A percentile compares a stretch with the other conserved stretches of the same genome.
phyloP scores from a whole-genome alignment of 805 yeast species.

The Ogataea glucozyma region DNA sequence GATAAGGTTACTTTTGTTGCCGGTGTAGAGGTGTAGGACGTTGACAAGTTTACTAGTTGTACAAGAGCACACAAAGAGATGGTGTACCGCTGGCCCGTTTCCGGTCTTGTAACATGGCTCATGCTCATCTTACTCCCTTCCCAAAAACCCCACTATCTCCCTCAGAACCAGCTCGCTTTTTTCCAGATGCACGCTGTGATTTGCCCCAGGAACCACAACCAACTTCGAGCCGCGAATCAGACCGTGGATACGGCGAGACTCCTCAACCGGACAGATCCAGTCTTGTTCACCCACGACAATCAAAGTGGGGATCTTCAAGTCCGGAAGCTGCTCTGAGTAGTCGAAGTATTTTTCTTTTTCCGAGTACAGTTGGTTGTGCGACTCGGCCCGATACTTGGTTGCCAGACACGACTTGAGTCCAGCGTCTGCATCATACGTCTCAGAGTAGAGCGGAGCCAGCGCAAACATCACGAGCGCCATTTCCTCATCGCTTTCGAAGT shows the following conservation, averaged over 20 bases:
- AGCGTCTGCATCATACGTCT: slow-evolving; percentile 23
- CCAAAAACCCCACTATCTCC: slow-evolving; percentile 10
- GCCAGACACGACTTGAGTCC: slow-evolving; percentile 18
- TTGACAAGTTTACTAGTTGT: no score
- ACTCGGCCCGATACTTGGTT: slow-evolving; percentile 22
- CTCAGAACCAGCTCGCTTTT: slow-evolving; percentile 15
- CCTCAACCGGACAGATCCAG: slow-evolving; percentile 29
- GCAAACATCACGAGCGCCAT: slow-evolving; percentile 29
- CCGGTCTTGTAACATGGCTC: no score
- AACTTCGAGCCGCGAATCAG: slow-evolving; percentile 21
- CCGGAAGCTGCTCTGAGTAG: slow-evolving; percentile 17
- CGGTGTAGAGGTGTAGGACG: no score
- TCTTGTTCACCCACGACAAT: slow-evolving; percentile 26
- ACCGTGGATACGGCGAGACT: slow-evolving; percentile 16
- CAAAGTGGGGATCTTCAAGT: slow-evolving; percentile 20
- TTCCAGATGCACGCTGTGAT: slow-evolving; percentile 28
- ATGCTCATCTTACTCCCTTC: neutral
- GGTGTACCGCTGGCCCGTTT: no score
- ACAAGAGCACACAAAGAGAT: no score
- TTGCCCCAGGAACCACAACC: slow-evolving; percentile 20
- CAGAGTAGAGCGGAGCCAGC: slow-evolving; percentile 26
- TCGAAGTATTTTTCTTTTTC: slow-evolving; percentile 28
- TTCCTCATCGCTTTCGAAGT: slow-evolving; percentile 27
- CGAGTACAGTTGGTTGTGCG: slow-evolving; percentile 28
- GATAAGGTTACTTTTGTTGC: no score